A percentile compares a stretch with the other conserved stretches of the same genome.
Evolutionary conservation across 129 eudicot species (phyloP).

Genomic region (Artemisia tridentata): DNA sequence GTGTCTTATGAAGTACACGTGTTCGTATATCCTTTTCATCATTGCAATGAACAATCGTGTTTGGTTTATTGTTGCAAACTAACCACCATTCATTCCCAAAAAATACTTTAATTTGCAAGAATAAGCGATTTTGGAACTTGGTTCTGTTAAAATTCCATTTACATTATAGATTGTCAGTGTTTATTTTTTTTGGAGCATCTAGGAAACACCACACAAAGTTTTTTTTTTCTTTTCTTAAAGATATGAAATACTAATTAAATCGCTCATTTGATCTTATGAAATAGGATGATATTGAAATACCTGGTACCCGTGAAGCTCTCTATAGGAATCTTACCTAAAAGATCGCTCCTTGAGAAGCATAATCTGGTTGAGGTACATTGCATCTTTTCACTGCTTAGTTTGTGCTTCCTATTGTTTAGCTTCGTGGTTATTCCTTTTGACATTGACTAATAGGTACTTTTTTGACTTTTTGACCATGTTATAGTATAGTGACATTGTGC

Average conservation of each 20-base stretch:
- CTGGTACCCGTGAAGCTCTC: slow-evolving; percentile 98
- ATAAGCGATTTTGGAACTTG: no score
- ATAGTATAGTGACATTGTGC: slow-evolving; percentile 73
- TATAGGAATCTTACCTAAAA: slow-evolving; percentile 80
- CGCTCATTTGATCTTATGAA: slow-evolving; percentile 2
- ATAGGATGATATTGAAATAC: slow-evolving; percentile 95
- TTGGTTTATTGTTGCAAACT: no score
- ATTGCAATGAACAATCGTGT: no score
- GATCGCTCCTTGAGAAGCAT: slow-evolving; percentile 62
- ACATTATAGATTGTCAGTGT: no score
- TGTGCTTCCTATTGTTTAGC: neutral
- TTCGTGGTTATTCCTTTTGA: neutral
- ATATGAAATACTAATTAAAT: no score
- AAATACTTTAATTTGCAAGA: no score
- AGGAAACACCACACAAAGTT: no score
- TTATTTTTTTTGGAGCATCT: no score
- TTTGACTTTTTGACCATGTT: slow-evolving; percentile 17
- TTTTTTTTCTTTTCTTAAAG: no score
- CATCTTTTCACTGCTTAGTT: neutral
- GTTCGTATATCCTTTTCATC: no score
- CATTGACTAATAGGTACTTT: neutral
- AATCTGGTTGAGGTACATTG: slow-evolving; percentile 65
- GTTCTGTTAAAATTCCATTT: no score
- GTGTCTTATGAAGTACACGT: neutral
- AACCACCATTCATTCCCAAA: no score